Base-by-base conservation (phyloP, 768 basidiomycete genomes). In the Pleurotus tuber-regium region DNA sequence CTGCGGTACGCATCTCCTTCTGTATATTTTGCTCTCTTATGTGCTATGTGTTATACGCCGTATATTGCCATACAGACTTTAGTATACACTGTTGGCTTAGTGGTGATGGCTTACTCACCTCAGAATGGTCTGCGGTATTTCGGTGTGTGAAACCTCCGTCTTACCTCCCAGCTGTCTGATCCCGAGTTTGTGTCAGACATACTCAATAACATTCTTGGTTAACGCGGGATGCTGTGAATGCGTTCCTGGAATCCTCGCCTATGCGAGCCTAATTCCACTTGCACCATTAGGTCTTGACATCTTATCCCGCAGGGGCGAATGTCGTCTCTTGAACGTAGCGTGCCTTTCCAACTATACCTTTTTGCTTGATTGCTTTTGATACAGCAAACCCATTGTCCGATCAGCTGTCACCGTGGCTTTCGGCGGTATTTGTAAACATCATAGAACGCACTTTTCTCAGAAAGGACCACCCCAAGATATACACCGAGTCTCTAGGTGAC, bases 281-380 rank as follows among this genome's bases (percentile, higher is more conserved):
- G 11, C 23, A 28, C 23, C 23, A 18, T 9, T 16, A 19, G n/a
- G 24, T n/a, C n/a, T 36, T 16, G 10, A 44, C 43, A 36, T 12
- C 14, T 9, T 25, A 5, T 30, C 10, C 38, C 38, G 5, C 43
- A 62, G 61, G 53, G 4, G 76, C 76, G 54, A 79, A 79, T 54
- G 75, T 77, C 4, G 74, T 75, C 8, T 73, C 74, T 11, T 75
- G 77, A 48, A 74, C 72, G 48, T 77, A 76, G 63, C 66, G 66
- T 70, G 70, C 46, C 24, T 36, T 3, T 18, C n/a, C 31, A n/a
- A 11, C 23, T 26, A 21, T 9, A 33, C 50, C 11, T 24, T 43
- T 1, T 16, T 43, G 28, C 23, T 16, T 25, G 31, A 4, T 6
- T 30, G 23, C 18, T 12, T 10, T 48, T 6, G 10, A n/a, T 2